These are phyloP conservation scores for Leucaena leucocephala DNA, from an alignment of 306 rosid genomes.

Conservation along the genomic window DNA sequence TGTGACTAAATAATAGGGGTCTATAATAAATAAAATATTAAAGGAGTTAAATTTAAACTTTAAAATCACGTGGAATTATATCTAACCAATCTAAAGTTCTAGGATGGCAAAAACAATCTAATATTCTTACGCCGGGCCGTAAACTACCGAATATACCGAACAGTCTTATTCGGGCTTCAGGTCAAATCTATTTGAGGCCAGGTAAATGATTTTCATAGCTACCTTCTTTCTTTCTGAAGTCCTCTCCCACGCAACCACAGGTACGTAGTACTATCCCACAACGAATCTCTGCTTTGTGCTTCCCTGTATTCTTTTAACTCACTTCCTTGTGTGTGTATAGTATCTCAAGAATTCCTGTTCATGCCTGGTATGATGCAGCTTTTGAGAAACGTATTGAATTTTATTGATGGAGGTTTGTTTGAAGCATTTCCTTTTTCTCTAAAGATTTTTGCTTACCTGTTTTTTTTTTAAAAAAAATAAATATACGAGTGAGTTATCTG, in stretches of 20 bases:
- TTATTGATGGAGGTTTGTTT: background rate
- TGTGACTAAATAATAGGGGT: no score
- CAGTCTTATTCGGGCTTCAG: conserved; percentile 29
- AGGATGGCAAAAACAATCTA: no score
- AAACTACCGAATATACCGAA: conserved; percentile 32
- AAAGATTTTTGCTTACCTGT: background rate
- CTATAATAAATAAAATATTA: no score
- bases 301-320: background rate
- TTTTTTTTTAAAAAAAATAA: background rate
- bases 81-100: no score
- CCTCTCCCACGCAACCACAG: conserved; percentile 8
- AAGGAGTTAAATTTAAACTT: no score
- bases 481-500: conserved; percentile 14
- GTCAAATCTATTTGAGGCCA: background rate
- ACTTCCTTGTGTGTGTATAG: background rate
- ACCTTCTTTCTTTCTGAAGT: conserved; percentile 21
- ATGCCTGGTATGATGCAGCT: conserved; percentile 18
- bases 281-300: background rate
- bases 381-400: conserved; percentile 24
- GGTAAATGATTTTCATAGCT: conserved; percentile 1
- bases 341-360: conserved; percentile 12
- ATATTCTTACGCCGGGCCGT: conserved; percentile 24
- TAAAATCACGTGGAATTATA: no score
- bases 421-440: background rate
- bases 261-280: conserved; percentile 4